Percentiles rank a stretch among this genome's conserved stretches.
Evolutionary conservation across 2,329 filamentous ascomycete genomes (phyloP).

Genomic region (Cladophialophora psammophila): DNA sequence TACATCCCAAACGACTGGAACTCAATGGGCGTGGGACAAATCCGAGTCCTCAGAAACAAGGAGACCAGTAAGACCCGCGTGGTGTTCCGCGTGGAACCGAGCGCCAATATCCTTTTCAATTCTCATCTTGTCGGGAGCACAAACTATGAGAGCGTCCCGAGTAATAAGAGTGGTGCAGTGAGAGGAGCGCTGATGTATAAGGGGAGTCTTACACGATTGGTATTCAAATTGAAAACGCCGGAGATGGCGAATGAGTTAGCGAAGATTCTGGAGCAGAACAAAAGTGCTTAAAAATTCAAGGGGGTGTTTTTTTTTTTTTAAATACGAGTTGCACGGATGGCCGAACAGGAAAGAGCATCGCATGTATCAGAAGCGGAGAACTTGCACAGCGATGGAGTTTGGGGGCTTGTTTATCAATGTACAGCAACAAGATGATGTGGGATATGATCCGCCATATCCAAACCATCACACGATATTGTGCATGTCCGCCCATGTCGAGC

Average conservation of each 20-base stretch:
- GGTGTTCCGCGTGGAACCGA: constrained; percentile 75
- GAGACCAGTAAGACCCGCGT: constrained; percentile 71
- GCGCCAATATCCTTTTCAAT: constrained; percentile 77
- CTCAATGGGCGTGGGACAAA: constrained; percentile 72
- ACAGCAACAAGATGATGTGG: constrained; percentile 17
- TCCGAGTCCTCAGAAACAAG: constrained; percentile 78
- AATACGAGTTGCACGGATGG: neutral
- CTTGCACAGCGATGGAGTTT: constrained; percentile 33
- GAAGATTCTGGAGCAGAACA: constrained; percentile 38
- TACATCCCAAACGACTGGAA: constrained; percentile 63
- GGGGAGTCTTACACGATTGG: constrained; percentile 36
- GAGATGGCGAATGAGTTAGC: constrained; percentile 36
- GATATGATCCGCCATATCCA: neutral
- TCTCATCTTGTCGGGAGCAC: constrained; percentile 70
- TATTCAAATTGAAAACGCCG: constrained; percentile 40
- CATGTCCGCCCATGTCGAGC: constrained; percentile 4
- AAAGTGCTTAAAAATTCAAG: constrained; percentile 25
- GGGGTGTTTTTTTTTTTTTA: neutral
- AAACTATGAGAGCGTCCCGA: constrained; percentile 45
- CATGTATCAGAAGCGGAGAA: constrained; percentile 17
- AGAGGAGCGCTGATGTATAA: constrained; percentile 37
- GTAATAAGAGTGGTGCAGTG: constrained; percentile 38
- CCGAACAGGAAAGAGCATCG: constrained; percentile 15
- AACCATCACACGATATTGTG: constrained; percentile 4
- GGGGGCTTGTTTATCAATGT: constrained; percentile 13